phyloP scores from a whole-genome alignment of 139 green algal genomes.

The Coelastrella sp. region DNA sequence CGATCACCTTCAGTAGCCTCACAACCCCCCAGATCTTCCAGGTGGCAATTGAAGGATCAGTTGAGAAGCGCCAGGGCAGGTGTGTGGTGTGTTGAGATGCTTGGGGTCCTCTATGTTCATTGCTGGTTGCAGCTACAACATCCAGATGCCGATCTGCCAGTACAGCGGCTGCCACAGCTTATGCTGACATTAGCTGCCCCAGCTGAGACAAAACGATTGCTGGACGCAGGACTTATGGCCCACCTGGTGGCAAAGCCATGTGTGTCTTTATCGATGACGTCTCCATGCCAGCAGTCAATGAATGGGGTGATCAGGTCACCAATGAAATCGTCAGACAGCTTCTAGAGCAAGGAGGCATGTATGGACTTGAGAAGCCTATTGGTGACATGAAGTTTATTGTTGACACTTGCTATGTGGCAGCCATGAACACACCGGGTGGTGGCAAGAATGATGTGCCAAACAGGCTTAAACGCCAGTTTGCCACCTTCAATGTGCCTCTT shows the following conservation, averaged over 20 bases:
- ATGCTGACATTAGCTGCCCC: too few species aligned
- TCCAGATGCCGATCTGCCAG: too few species aligned
- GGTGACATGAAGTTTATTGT: constrained; percentile 95
- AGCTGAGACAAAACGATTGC: too few species aligned
- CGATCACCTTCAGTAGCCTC: constrained; percentile 94
- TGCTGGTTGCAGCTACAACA: too few species aligned
- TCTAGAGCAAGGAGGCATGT: constrained; percentile 94
- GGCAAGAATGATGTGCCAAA: constrained; percentile 97
- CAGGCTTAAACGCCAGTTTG: constrained; percentile 96
- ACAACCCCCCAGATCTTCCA: constrained; percentile 96
- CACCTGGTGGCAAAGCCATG: constrained; percentile 89
- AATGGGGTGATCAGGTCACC: constrained; percentile 97
- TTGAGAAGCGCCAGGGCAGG: constrained; percentile 94
- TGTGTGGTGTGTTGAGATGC: background rate
- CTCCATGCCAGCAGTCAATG: constrained; percentile 93
- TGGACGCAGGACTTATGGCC: constrained; percentile 84
- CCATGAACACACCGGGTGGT: constrained; percentile 89
- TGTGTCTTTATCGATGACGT: constrained; percentile 95
- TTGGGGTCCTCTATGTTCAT: too few species aligned
- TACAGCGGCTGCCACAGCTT: too few species aligned
- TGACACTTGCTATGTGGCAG: constrained; percentile 87
- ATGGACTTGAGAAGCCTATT: constrained; percentile 95
- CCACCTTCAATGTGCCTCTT: constrained; percentile 90
- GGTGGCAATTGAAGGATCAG: constrained; percentile 76
- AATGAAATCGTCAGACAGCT: constrained; percentile 97